phyloP scores from a whole-genome alignment of 352 stramenopile species.

The Globisporangium heterothallicum region DNA sequence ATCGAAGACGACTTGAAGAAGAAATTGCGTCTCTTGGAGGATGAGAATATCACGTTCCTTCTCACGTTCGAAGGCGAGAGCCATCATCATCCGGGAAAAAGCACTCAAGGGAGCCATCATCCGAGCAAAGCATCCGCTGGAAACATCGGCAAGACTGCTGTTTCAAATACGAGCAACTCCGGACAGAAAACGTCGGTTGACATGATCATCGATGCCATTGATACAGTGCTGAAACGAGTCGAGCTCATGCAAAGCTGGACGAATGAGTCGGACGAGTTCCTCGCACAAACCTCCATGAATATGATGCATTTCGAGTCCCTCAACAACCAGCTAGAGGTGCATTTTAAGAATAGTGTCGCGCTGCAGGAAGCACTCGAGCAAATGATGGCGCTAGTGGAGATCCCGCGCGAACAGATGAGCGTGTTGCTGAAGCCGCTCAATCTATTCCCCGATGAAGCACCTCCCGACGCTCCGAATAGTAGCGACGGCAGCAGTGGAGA shows the following conservation, averaged over 20 bases:
- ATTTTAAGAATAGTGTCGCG: slow-evolving; percentile 76
- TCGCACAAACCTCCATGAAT: slow-evolving; percentile 54
- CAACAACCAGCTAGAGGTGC: slow-evolving; percentile 76
- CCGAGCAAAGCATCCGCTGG: not conserved
- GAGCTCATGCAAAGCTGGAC: slow-evolving; percentile 48
- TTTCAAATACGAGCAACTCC: not conserved
- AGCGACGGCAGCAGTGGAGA: slow-evolving; percentile 3
- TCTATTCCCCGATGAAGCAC: slow-evolving; percentile 42
- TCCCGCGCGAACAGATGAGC: slow-evolving; percentile 48
- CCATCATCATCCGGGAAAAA: not conserved
- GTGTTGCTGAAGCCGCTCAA: slow-evolving; percentile 41
- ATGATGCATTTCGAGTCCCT: slow-evolving; percentile 76
- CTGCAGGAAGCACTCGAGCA: slow-evolving; percentile 47
- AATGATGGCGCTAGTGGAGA: slow-evolving; percentile 45
- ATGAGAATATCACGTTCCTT: slow-evolving; percentile 74
- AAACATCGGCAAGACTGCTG: not conserved
- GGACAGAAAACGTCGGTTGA: slow-evolving; percentile 38
- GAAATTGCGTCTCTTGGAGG: slow-evolving; percentile 51
- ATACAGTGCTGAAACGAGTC: slow-evolving; percentile 40
- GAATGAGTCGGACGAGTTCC: slow-evolving; percentile 47
- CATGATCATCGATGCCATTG: slow-evolving; percentile 51
- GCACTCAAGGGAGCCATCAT: not conserved
- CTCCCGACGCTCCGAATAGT: slow-evolving; percentile 4
- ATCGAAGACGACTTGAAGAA: slow-evolving; percentile 56
- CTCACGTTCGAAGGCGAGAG: slow-evolving; percentile 49